phyloP scores from a whole-genome alignment of 495 filamentous ascomycete species.

The Alectoria sarmentosa region DNA sequence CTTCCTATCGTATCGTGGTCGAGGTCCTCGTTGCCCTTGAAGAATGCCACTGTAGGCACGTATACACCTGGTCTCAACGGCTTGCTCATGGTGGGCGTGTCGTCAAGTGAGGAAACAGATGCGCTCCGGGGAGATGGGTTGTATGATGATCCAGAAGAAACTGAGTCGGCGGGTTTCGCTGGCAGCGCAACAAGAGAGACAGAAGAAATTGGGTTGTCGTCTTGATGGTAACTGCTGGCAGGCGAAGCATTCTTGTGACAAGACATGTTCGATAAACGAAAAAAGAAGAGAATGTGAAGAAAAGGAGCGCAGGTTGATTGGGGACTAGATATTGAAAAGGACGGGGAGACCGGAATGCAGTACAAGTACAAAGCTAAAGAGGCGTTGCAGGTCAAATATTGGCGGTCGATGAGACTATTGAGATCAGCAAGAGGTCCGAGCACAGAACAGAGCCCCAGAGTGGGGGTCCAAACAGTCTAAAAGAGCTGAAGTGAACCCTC shows the following conservation, averaged over 20 bases:
- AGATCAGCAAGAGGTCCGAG: constrained; percentile 18
- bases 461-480: constrained; percentile 15
- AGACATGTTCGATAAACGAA: constrained; percentile 14
- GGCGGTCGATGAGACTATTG: not conserved
- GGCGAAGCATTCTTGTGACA: constrained; percentile 19
- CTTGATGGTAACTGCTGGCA: constrained; percentile 19
- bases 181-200: constrained; percentile 7
- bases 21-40: constrained; percentile 50
- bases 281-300: not conserved
- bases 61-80: constrained; percentile 50
- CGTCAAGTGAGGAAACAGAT: constrained; percentile 28
- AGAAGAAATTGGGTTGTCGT: constrained; percentile 8
- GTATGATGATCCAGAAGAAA: constrained; percentile 23
- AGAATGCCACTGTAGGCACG: constrained; percentile 66
- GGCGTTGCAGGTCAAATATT: constrained; percentile 12
- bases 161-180: constrained; percentile 16
- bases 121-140: constrained; percentile 25
- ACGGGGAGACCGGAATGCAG: constrained; percentile 4
- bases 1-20: constrained; percentile 61
- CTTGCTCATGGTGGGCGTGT: constrained; percentile 25
- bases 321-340: constrained; percentile 3
- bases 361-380: constrained; percentile 7
- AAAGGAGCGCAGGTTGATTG: constrained; percentile 6
- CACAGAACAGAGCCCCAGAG: not conserved
- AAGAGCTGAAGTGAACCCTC: not conserved